phyloP scores from a whole-genome alignment of 2,329 filamentous ascomycete species.

The Aspergillus piperis region DNA sequence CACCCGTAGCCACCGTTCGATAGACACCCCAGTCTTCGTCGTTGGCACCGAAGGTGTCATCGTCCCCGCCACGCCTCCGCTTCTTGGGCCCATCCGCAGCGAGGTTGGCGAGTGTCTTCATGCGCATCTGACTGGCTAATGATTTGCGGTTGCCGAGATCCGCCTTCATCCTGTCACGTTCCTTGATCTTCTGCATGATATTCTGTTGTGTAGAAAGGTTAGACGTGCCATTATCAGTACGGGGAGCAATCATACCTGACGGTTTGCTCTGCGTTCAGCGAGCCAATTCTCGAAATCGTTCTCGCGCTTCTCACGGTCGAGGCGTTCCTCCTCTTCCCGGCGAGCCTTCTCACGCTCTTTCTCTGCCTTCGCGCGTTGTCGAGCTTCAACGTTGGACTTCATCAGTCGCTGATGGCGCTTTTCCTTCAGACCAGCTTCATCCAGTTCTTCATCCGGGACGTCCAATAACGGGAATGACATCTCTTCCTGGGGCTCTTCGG shows the following conservation, averaged over 20 bases:
- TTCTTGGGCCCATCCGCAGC: conserved; percentile 84
- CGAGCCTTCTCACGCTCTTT: conserved; percentile 91
- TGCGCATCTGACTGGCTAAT: conserved; percentile 90
- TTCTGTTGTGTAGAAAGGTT: conserved; percentile 47
- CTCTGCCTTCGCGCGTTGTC: conserved; percentile 90
- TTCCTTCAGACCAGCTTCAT: conserved; percentile 86
- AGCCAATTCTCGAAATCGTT: conserved; percentile 87
- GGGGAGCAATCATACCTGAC: conserved; percentile 47
- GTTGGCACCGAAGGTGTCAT: conserved; percentile 95
- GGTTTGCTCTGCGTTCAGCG: conserved; percentile 73
- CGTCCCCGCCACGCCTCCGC: conserved; percentile 85
- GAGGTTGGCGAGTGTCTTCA: conserved; percentile 97
- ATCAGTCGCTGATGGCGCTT: conserved; percentile 90
- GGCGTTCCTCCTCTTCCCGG: conserved; percentile 75
- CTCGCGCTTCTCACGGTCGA: conserved; percentile 80
- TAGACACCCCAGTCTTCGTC: conserved; percentile 99
- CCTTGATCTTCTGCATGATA: conserved; percentile 81
- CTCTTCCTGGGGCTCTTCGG: conserved; percentile 73
- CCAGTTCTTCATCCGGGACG: conserved; percentile 85
- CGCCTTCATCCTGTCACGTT: conserved; percentile 87
- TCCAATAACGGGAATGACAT: conserved; percentile 85
- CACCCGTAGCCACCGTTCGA: conserved; percentile 82
- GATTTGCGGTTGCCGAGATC: conserved; percentile 97
- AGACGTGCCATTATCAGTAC: conserved; percentile 6
- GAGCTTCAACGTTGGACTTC: conserved; percentile 92